These are phyloP conservation scores for Codiaeum variegatum DNA, from an alignment of 441 rosid species.

Conservation along the genomic window DNA sequence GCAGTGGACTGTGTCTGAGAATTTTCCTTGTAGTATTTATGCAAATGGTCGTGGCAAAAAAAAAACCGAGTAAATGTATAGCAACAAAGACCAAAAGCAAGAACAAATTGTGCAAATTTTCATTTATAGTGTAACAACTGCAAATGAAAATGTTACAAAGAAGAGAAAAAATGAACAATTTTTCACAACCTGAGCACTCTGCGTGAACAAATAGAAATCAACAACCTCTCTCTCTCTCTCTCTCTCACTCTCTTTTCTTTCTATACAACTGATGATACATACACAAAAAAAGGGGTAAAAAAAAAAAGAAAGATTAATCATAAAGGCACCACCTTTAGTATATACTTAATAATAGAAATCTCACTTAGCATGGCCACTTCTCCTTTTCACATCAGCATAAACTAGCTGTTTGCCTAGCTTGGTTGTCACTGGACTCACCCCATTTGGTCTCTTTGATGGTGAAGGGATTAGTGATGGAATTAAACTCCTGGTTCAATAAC, in stretches of 20 bases:
- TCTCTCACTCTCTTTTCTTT: conserved; percentile 21
- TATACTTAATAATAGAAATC: not conserved
- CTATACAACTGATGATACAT: conserved; percentile 25
- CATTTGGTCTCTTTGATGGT: conserved; percentile 49
- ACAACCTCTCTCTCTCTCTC: conserved; percentile 15
- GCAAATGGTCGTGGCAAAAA: not conserved
- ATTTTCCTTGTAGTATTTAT: too few species aligned
- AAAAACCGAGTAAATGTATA: not conserved
- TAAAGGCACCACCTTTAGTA: conserved; percentile 18
- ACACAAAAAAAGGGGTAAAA: conserved; percentile 17
- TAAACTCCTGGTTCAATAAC: conserved; percentile 43
- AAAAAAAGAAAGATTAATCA: conserved; percentile 4
- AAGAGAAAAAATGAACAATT: conserved; percentile 4
- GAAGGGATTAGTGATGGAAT: conserved; percentile 76
- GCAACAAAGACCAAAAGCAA: not conserved
- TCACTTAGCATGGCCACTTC: conserved; percentile 50
- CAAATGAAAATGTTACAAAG: not conserved
- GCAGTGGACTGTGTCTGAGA: too few species aligned
- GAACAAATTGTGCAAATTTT: conserved; percentile 10
- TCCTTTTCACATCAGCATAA: conserved; percentile 48
- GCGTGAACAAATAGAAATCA: conserved; percentile 19
- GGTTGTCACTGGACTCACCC: conserved; percentile 30
- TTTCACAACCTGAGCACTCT: conserved; percentile 22
- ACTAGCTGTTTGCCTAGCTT: conserved; percentile 33
- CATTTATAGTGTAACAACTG: conserved; percentile 6